A percentile compares a stretch with the other conserved stretches of the same genome.
phyloP scores from a whole-genome alignment of 1,284 basidiomycete genomes.

The Apiotrichum mycotoxinovorans region DNA sequence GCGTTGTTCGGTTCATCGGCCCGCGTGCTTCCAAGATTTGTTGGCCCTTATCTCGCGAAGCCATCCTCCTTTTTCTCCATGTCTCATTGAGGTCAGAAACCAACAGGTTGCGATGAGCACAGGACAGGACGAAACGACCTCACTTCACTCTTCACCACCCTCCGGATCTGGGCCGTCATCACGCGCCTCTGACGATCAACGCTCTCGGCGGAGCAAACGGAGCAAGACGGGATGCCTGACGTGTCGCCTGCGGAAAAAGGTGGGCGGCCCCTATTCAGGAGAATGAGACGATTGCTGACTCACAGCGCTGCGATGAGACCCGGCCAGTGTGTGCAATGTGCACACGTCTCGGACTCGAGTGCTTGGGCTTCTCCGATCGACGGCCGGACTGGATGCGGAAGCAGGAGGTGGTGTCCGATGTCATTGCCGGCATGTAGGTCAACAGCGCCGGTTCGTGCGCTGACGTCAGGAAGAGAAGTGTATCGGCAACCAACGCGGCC shows the following conservation, averaged over 20 bases:
- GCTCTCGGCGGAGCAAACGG: not conserved
- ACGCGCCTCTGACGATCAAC: not conserved
- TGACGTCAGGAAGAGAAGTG: conserved; percentile 6
- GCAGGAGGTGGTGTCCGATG: conserved; percentile 7
- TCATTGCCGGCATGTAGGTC: conserved; percentile 11
- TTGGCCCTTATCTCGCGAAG: no score
- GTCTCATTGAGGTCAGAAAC: no score
- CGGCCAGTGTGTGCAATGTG: conserved; percentile 67
- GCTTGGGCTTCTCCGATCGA: conserved; percentile 75
- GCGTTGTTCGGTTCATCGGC: no score
- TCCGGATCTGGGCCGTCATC: not conserved
- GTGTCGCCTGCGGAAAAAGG: conserved; percentile 26
- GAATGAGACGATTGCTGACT: not conserved
- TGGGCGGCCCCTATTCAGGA: not conserved
- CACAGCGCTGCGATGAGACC: conserved; percentile 75
- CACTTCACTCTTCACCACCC: not conserved
- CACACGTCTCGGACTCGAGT: conserved; percentile 71
- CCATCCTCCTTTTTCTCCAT: no score
- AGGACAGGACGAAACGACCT: not conserved
- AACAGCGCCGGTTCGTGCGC: not conserved
- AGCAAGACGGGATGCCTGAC: conserved; percentile 25
- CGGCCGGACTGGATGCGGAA: conserved; percentile 73
- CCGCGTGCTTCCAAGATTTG: no score
- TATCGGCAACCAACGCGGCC: not conserved
- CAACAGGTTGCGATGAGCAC: no score